Percentiles rank a stretch among this genome's conserved stretches.
Evolutionary conservation across 1,139 yeast species (phyloP).

Genomic region (Barnettozyma hawaiiensis): DNA sequence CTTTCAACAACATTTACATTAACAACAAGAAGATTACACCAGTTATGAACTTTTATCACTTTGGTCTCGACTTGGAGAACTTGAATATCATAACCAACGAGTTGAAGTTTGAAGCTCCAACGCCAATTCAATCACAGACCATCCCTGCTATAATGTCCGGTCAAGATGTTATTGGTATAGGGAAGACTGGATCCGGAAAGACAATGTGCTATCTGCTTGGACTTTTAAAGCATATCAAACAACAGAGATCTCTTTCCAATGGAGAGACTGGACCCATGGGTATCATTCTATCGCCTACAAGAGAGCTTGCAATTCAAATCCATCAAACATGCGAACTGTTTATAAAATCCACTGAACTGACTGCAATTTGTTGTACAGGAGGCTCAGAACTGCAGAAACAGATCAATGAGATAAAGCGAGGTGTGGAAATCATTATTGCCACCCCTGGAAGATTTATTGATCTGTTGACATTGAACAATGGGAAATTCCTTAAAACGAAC

Average conservation of each 20-base stretch:
- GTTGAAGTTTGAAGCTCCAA: constrained; percentile 58
- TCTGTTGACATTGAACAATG: constrained; percentile 75
- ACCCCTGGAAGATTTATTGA: constrained; percentile 97
- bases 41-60: constrained; percentile 69
- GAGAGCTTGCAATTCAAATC: constrained; percentile 89
- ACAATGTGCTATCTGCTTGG: constrained; percentile 87
- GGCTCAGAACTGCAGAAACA: constrained; percentile 83
- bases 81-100: constrained; percentile 37
- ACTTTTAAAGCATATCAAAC: constrained; percentile 72
- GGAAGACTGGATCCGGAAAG: constrained; percentile 96
- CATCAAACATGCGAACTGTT: constrained; percentile 61
- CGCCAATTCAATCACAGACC: constrained; percentile 89
- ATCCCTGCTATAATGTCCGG: constrained; percentile 90
- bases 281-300: constrained; percentile 79
- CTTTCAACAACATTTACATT: constrained; percentile 24
- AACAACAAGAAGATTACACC: constrained; percentile 41
- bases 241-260: constrained; percentile 50
- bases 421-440: constrained; percentile 79
- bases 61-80: constrained; percentile 64
- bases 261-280: constrained; percentile 72
- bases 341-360: constrained; percentile 39
- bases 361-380: constrained; percentile 86
- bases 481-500: constrained; percentile 63
- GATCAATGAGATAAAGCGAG: constrained; percentile 72
- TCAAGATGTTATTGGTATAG: constrained; percentile 85